Base-by-base conservation (phyloP, 148 eudicot genomes). In the Vaccinium darrowii region DNA sequence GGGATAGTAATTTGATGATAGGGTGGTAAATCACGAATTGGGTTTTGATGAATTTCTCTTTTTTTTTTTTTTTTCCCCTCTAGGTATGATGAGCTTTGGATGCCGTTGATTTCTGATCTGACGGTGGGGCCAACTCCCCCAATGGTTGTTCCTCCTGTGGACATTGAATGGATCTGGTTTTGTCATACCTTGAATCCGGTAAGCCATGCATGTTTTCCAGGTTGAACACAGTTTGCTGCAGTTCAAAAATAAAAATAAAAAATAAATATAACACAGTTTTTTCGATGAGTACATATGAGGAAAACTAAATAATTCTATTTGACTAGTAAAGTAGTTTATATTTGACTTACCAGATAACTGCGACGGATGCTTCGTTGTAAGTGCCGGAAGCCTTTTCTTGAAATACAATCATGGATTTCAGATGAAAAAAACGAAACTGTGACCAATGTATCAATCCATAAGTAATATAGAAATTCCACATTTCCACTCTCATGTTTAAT, bases 91-190 rank as follows among this genome's bases (percentile, higher is more conserved):
- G 88, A 97, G 87, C 90, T 97, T 16, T 97, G 99, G 99, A 93
- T 97, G 98, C 99, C 99, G 79, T 88, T 97, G 89, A 90, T 95
- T 27, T 88, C 96, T 87, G 93, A 95, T 87, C 89, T 93, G 63
- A 86, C 87, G 33, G 91, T 82, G 71, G 96, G 87, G 75, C 53
- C 87, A 27, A 84, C 72, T 43, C 87, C 96, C 23, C 96, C 98
- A 4, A 86, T 91, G 91, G 81, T 94, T 81, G 88, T 94, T 79
- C 99, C 99, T 87, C 99, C 99, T 43, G 69, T 95, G 82, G 99
- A 97, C 87, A 80, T 97, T 77, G 98, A 97, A 84, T 97, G 98
- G 99, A 94, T 97, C 85, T 97, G 99, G 98, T 97, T 81, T 57
- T 97, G 99, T 84, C 99, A 97, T 88, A 87, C 98, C 84, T 89